Evolutionary conservation across 1,139 yeast species (phyloP).

Genomic region (Tardiomyces depauwii): DNA sequence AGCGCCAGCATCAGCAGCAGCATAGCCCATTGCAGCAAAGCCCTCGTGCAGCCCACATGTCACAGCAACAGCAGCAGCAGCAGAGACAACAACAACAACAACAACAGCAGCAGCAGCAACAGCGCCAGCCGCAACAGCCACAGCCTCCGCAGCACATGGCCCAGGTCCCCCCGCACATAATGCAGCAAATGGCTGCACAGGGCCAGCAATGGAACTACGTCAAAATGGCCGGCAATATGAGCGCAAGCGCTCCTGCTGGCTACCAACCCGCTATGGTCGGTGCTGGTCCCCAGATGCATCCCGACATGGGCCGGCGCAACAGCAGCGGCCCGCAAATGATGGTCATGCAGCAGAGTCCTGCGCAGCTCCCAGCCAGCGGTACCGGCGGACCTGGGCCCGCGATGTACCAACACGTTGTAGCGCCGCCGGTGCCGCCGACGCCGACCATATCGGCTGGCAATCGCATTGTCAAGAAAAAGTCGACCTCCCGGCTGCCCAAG

Average conservation of each 20-base stretch:
- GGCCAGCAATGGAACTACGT: background rate
- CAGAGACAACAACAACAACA: conserved; percentile 1
- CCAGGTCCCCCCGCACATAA: background rate
- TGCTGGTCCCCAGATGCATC: too few species aligned
- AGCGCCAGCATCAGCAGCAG: background rate
- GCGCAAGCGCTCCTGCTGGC: too few species aligned
- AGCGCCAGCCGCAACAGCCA: conserved; percentile 1
- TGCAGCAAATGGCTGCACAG: background rate
- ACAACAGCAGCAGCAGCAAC: conserved; percentile 2
- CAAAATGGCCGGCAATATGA: too few species aligned
- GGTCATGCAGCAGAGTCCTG: background rate
- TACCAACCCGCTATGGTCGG: too few species aligned
- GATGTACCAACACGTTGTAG: background rate
- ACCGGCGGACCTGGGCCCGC: background rate
- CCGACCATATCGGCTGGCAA: background rate
- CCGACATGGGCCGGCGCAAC: background rate
- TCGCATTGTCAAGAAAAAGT: background rate
- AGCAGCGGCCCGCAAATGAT: background rate
- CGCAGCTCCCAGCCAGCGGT: background rate
- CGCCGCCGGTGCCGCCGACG: background rate
- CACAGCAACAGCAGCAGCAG: conserved; percentile 2
- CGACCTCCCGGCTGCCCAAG: background rate
- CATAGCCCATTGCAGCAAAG: background rate
- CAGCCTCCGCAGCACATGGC: background rate
- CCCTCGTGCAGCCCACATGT: background rate